These are phyloP conservation scores for Tricholoma sp. DNA, from an alignment of 768 basidiomycete genomes.

Conservation along the genomic window DNA sequence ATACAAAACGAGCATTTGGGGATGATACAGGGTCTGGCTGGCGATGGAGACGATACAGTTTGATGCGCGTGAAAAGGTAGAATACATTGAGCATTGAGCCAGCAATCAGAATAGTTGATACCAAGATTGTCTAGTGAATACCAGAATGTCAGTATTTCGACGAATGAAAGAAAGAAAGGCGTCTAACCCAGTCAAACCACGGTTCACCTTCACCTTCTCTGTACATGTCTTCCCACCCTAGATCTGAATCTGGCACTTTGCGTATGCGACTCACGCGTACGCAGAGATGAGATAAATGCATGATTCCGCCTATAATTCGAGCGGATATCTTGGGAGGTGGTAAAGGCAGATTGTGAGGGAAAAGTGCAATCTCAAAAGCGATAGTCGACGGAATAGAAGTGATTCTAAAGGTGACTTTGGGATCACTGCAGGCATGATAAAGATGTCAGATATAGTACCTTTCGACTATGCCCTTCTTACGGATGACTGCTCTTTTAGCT, in stretches of 20 bases:
- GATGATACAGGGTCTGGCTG: conserved; percentile 64
- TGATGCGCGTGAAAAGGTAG: conserved; percentile 67
- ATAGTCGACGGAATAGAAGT: conserved; percentile 64
- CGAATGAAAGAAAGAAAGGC: conserved; percentile 7
- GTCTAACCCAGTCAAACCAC: conserved; percentile 79
- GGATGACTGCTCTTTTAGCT: conserved; percentile 49
- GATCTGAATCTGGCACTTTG: conserved; percentile 56
- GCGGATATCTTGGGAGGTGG: conserved; percentile 65
- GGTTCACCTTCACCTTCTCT: conserved; percentile 55
- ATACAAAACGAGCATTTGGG: conserved; percentile 63
- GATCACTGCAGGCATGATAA: background rate
- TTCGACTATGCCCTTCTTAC: conserved; percentile 62
- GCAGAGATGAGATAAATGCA: conserved; percentile 68
- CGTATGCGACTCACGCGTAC: conserved; percentile 56
- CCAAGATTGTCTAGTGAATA: conserved; percentile 53
- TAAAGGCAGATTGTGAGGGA: conserved; percentile 76
- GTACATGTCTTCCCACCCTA: conserved; percentile 79
- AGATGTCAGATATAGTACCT: conserved; percentile 34
- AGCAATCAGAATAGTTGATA: conserved; percentile 50
- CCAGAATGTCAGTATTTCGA: background rate
- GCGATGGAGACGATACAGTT: conserved; percentile 63
- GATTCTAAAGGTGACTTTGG: conserved; percentile 34
- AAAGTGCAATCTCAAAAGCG: conserved; percentile 74
- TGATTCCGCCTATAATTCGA: conserved; percentile 53
- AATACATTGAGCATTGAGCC: conserved; percentile 55